Percentiles rank a stretch among this genome's conserved stretches.
These are phyloP conservation scores for Aspergillus ochraceoroseus DNA, from an alignment of 2,329 filamentous ascomycete species.

Conservation along the genomic window DNA sequence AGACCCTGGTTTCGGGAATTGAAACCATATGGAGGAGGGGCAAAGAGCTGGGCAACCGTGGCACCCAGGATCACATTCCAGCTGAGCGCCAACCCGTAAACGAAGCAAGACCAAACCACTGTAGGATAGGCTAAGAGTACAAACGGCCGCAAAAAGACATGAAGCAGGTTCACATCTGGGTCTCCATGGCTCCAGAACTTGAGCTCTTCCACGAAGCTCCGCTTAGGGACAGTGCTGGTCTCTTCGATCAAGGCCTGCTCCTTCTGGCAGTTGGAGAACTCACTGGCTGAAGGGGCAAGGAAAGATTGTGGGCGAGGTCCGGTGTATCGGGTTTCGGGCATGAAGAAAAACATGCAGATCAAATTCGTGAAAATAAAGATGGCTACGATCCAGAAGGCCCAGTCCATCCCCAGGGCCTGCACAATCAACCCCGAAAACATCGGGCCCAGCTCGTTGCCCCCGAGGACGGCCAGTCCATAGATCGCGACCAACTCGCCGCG, in stretches of 20 bases:
- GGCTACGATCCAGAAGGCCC: slow-evolving; percentile 8
- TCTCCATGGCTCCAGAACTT: slow-evolving; percentile 2
- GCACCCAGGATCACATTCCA: slow-evolving; percentile 7
- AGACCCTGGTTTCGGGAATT: slow-evolving; percentile 2
- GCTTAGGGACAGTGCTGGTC: not conserved
- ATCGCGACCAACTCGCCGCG: not conserved
- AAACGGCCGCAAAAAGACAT: slow-evolving; percentile 6
- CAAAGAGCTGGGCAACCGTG: slow-evolving; percentile 3
- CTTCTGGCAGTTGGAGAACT: not conserved
- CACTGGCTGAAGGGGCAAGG: not conserved
- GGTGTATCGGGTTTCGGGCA: slow-evolving; percentile 5
- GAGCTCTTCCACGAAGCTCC: slow-evolving; percentile 1
- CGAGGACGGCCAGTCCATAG: slow-evolving; percentile 2
- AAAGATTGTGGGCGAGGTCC: slow-evolving; percentile 1
- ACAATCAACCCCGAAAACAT: slow-evolving; percentile 8
- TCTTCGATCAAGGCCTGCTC: not conserved
- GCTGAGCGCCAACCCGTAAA: slow-evolving; percentile 6
- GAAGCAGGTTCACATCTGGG: not conserved
- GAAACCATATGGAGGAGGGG: slow-evolving; percentile 2
- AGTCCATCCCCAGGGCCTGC: slow-evolving; percentile 4
- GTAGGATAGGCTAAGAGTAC: slow-evolving; percentile 5
- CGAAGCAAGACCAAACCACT: slow-evolving; percentile 6
- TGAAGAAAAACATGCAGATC: slow-evolving; percentile 6
- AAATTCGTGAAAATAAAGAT: slow-evolving; percentile 6
- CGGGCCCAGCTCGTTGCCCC: slow-evolving; percentile 4